A percentile compares a stretch with the other conserved stretches of the same genome.
Evolutionary conservation across 2,329 filamentous ascomycete genomes (phyloP).

Genomic region (Botryosphaeria dothidea): DNA sequence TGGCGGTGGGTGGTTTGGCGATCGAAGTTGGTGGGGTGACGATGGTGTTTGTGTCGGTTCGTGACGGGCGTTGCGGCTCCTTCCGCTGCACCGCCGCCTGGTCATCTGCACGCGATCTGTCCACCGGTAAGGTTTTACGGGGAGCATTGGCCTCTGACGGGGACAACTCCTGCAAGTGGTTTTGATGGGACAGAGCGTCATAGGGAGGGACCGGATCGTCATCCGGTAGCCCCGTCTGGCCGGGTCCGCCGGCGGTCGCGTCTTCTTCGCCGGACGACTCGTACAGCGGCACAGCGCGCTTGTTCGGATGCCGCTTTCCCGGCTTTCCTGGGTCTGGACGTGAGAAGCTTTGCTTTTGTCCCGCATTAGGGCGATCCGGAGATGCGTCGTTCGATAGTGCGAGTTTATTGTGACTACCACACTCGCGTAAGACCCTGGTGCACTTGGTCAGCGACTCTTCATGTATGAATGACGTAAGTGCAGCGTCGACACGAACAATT

Average conservation of each 20-base stretch:
- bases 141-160: conserved; percentile 5
- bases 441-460: background rate
- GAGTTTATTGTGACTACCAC: conserved; percentile 5
- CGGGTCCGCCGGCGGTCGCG: background rate
- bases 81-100: background rate
- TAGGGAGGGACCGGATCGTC: conserved; percentile 1
- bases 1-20: background rate
- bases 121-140: background rate
- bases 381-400: conserved; percentile 5
- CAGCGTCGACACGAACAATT: background rate
- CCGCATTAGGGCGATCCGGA: background rate
- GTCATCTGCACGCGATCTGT: background rate
- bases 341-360: background rate
- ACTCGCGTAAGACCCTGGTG: background rate
- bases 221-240: background rate
- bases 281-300: conserved; percentile 1
- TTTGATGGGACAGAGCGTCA: background rate
- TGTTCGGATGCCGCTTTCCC: background rate
- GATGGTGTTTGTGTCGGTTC: background rate
- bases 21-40: background rate
- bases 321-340: background rate
- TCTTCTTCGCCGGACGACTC: conserved; percentile 1
- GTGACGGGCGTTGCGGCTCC: background rate
- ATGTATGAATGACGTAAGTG: background rate
- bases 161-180: conserved; percentile 13